These are phyloP conservation scores for Termitomyces bulborhizus DNA, from an alignment of 768 basidiomycete genomes.

Conservation along the genomic window DNA sequence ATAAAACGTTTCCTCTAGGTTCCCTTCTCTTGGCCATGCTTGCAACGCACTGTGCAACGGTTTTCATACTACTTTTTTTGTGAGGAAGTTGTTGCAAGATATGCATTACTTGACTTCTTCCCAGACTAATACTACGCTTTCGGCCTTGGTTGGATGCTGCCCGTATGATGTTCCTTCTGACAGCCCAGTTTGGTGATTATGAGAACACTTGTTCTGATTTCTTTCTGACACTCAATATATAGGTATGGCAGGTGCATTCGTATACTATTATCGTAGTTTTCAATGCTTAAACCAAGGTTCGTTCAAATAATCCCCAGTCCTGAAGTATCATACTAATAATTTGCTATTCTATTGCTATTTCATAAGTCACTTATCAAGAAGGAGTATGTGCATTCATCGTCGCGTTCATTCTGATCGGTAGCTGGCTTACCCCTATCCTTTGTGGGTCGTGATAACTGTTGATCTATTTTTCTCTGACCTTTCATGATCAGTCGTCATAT, in stretches of 20 bases:
- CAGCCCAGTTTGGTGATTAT: constrained; percentile 40
- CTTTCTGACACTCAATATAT: background rate
- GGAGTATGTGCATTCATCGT: constrained; percentile 43
- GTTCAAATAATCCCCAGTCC: background rate
- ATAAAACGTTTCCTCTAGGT: constrained; percentile 19
- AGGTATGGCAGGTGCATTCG: constrained; percentile 40
- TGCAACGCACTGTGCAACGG: constrained; percentile 30
- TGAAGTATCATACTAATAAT: background rate
- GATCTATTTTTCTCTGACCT: background rate
- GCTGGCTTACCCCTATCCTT: constrained; percentile 48
- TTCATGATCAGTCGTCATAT: constrained; percentile 3
- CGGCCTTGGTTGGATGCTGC: constrained; percentile 50
- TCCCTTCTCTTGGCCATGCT: constrained; percentile 42
- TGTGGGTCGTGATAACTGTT: constrained; percentile 27
- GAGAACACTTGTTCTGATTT: background rate
- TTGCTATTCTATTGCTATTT: background rate
- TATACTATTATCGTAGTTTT: constrained; percentile 35
- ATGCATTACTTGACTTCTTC: background rate
- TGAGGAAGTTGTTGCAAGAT: constrained; percentile 8
- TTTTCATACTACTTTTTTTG: constrained; percentile 31
- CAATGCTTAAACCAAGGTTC: constrained; percentile 38
- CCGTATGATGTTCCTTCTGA: constrained; percentile 38
- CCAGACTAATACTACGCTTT: constrained; percentile 41
- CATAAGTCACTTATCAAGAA: constrained; percentile 30
- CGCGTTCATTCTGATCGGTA: constrained; percentile 41